Base-by-base conservation (phyloP, 768 basidiomycete genomes). In the Kwoniella sp. region DNA sequence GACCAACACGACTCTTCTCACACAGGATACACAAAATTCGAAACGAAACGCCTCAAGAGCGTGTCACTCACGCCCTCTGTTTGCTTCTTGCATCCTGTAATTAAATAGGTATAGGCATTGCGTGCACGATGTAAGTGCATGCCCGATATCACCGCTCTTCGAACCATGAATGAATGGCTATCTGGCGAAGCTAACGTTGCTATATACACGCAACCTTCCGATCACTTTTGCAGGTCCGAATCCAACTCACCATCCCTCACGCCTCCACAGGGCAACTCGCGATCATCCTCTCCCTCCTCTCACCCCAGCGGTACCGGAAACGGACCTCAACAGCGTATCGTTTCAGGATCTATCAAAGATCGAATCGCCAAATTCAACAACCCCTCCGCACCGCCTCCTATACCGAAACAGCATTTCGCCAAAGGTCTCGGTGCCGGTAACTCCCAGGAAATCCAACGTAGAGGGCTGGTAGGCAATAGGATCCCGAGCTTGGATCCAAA, bases 321-420 rank as follows among this genome's bases (percentile, higher is more conserved):
- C 34, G 34, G 34, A 34, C 56, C 58, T 23, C 63, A 65, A 55
- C 56, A 55, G 22, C 73, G 74, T 15, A 54, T 66, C 37, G 73
- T 77, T 20, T 71, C 72, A 17, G 76, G 74, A n/a, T 75, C 76
- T 4, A 68, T 77, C 66, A 77, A 77, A 73, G 76, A 77, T 54
- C 66, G 76, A 29, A 77, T 77, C 31, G 76, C 76, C 1, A 72
- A 68, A 56, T 77, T 77, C 67, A 73, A 77, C 65, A 73, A 75
- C 47, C 72, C 73, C 13, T 70, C 70, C 29, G 76, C 76, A 5
- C 55, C 72, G 11, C 76, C 76, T 17, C 76, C 74, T 17, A 56
- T 77, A 9, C 76, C 76, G 13, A 72, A 60, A 50, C 68, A 66
- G 12, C 70, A 74, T 17, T 77, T 72, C 67, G 72, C 70, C 17